Conservation (phyloP, 805 yeast genomes). For the Starmerella apis region DNA sequence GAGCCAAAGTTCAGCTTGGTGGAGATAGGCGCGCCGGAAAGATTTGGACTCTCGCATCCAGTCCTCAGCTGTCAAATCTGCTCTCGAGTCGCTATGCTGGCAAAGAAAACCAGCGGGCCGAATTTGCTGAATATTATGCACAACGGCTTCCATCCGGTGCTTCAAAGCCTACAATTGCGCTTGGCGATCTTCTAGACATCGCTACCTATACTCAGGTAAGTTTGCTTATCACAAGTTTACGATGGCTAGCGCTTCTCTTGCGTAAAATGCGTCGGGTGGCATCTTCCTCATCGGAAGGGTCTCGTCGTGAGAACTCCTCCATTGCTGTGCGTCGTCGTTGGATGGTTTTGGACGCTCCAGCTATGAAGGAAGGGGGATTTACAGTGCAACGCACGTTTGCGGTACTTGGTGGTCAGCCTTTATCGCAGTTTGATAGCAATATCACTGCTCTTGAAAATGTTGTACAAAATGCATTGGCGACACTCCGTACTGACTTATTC, state of each 20-base stretch:
- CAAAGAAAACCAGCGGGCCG: constrained; percentile 17
- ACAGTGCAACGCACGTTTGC: constrained; percentile 7
- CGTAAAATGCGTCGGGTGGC: constrained; percentile 36
- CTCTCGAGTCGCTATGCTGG: background rate
- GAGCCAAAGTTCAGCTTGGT: constrained; percentile 1
- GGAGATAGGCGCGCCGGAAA: background rate
- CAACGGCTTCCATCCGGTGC: constrained; percentile 19
- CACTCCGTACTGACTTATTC: constrained; percentile 50
- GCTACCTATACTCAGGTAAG: constrained; percentile 44
- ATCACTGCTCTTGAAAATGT: constrained; percentile 25
- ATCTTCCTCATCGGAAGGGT: background rate
- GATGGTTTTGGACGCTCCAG: constrained; percentile 28
- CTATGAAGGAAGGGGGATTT: background rate
- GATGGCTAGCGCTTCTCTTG: constrained; percentile 53
- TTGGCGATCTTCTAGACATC: constrained; percentile 46
- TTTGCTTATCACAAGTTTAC: constrained; percentile 43
- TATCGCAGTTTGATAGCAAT: constrained; percentile 28
- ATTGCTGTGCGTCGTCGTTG: constrained; percentile 28
- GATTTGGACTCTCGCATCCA: background rate
- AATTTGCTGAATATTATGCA: constrained; percentile 22
- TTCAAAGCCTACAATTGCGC: constrained; percentile 28
- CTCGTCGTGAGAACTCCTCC: constrained; percentile 10
- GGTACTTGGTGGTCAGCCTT: constrained; percentile 20
- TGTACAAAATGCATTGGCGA: constrained; percentile 30
- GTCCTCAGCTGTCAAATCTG: background rate